These are phyloP conservation scores for Aphanocladium album DNA, from an alignment of 2,329 filamentous ascomycete genomes.

Conservation along the genomic window DNA sequence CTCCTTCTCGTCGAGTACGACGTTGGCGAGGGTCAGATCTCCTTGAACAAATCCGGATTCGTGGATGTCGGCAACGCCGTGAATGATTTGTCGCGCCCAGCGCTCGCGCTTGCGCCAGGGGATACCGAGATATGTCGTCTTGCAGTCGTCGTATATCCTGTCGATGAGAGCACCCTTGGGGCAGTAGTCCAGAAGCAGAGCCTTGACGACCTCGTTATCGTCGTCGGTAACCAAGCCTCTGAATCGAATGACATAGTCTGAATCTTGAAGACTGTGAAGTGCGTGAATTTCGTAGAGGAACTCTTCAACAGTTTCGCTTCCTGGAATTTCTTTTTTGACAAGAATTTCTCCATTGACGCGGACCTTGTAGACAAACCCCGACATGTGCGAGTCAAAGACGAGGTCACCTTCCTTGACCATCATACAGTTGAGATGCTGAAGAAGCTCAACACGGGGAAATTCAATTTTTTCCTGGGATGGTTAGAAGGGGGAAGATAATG, in stretches of 20 bases:
- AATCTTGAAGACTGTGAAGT: slow-evolving; percentile 69
- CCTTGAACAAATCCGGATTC: slow-evolving; percentile 96
- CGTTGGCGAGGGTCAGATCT: slow-evolving; percentile 95
- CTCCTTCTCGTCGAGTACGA: slow-evolving; percentile 80
- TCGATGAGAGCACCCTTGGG: slow-evolving; percentile 85
- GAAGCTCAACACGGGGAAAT: slow-evolving; percentile 68
- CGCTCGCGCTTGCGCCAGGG: slow-evolving; percentile 71
- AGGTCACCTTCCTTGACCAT: slow-evolving; percentile 69
- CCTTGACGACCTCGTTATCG: slow-evolving; percentile 77
- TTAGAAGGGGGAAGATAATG: slow-evolving; percentile 14
- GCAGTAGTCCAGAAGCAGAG: slow-evolving; percentile 83
- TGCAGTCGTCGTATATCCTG: slow-evolving; percentile 73
- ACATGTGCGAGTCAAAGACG: slow-evolving; percentile 85
- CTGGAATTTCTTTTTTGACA: slow-evolving; percentile 98
- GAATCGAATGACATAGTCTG: slow-evolving; percentile 75
- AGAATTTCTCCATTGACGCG: slow-evolving; percentile 60
- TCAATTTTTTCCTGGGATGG: slow-evolving; percentile 69
- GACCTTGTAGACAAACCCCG: slow-evolving; percentile 96
- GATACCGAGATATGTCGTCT: slow-evolving; percentile 49
- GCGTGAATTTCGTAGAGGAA: slow-evolving; percentile 98
- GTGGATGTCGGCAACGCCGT: slow-evolving; percentile 86
- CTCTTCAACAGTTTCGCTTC: slow-evolving; percentile 90
- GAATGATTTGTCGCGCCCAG: slow-evolving; percentile 89
- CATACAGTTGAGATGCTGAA: slow-evolving; percentile 66
- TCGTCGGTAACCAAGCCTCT: slow-evolving; percentile 87